phyloP scores from a whole-genome alignment of 1,139 yeast species.

The Pichia sp. region DNA sequence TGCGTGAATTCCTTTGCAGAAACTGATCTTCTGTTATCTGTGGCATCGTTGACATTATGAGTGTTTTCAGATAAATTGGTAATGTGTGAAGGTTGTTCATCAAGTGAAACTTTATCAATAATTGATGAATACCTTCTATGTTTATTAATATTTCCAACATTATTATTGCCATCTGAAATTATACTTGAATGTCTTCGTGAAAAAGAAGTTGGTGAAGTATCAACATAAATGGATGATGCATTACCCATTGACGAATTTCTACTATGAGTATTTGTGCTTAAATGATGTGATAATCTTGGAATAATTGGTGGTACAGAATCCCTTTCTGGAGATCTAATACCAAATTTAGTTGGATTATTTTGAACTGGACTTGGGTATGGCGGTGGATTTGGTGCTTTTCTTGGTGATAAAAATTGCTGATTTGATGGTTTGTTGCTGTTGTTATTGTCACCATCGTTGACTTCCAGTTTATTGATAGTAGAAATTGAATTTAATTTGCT shows the following conservation, averaged over 20 bases:
- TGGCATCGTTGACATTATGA: not conserved
- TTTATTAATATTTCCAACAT: not conserved
- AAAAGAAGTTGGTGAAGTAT: constrained; percentile 9
- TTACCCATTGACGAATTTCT: constrained; percentile 24
- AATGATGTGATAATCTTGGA: constrained; percentile 8
- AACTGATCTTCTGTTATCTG: constrained; percentile 33
- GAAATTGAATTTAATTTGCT: not conserved
- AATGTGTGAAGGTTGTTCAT: not conserved
- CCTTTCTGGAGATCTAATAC: constrained; percentile 20
- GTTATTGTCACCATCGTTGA: too few relatives aligned
- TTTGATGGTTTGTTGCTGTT: too few relatives aligned
- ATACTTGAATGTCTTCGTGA: constrained; percentile 10
- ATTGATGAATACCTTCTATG: constrained; percentile 21
- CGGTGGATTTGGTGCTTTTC: constrained; percentile 60
- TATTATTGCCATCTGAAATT: constrained; percentile 2
- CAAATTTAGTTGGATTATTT: constrained; percentile 26
- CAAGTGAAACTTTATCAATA: not conserved
- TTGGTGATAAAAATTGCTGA: constrained; percentile 45
- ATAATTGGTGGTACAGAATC: constrained; percentile 4
- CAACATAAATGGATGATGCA: constrained; percentile 28
- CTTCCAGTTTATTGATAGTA: not conserved
- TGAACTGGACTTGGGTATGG: constrained; percentile 41
- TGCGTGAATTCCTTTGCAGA: constrained; percentile 32
- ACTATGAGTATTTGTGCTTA: constrained; percentile 14
- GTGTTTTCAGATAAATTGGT: not conserved